Evolutionary conservation across 2,329 filamentous ascomycete species (phyloP), one percentile per base, ranked within the genome.

Genomic region (Truncatella angustata): DNA sequence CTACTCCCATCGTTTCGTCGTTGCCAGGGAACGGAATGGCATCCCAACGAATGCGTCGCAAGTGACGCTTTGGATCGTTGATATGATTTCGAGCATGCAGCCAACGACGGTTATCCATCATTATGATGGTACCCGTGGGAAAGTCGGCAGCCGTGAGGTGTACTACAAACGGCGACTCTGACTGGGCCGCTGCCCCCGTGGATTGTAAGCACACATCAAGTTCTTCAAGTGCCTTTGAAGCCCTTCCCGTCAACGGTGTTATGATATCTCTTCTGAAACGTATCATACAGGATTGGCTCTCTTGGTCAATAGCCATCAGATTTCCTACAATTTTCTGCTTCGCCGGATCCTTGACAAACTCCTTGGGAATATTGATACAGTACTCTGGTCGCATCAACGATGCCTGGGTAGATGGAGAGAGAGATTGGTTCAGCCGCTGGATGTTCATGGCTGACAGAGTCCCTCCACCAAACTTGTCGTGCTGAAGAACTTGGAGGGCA

Each of bases 401-500:
- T 0, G 35, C 45, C 18, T 52, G 51, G 2, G 66, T 63, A 1
- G 50, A 40, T 0, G 57, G 47, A 0, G 67, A 66, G 0, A 73
- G 58, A 1, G 62, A 51, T 10, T 52, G 18, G 30, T 58, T 49
- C 14, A 72, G 59, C 4, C 54, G 56, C 11, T 63, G 58, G 6
- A 69, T 65, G 18, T 66, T 70, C 62, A 73, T 60, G 14, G 68
- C 60, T 1, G 72, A 74, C 1, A 74, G 58, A 0, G 70, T 73
- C 1, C 72, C 72, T 0, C 72, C 72, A 3, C 72, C 70, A n/a
- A 48, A 64, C 0, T 64, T 62, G 53, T 75, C 73, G 18, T 66
- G 64, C n/a, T 66, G 70, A 0, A 75, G 63, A 0, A 74, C 70
- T 14, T 75, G 72, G 0, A 75, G 64, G 0, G 71, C 73, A 43